phyloP scores from a whole-genome alignment of 2,329 filamentous ascomycete species.

The Talaromyces sp. region DNA sequence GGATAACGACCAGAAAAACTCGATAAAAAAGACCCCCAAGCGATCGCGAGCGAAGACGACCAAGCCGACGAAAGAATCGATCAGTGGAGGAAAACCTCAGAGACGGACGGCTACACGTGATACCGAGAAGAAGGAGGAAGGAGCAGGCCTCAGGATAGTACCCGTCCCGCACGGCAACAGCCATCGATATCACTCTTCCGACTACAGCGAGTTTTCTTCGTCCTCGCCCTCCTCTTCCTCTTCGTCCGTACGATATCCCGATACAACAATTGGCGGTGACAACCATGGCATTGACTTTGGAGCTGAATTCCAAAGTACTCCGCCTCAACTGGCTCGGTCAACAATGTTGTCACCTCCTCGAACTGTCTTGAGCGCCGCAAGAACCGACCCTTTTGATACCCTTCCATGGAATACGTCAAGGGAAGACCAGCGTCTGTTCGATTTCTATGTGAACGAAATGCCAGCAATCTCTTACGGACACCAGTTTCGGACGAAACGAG shows the following conservation, averaged over 20 bases:
- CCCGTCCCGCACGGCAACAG: background rate
- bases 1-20: background rate
- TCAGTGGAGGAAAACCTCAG: background rate
- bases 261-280: constrained; percentile 8
- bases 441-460: constrained; percentile 44
- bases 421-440: constrained; percentile 37
- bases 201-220: constrained; percentile 1
- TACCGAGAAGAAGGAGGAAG: background rate
- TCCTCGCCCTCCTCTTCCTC: background rate
- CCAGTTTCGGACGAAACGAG: constrained; percentile 34
- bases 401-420: constrained; percentile 34
- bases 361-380: constrained; percentile 37
- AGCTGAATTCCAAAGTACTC: constrained; percentile 5
- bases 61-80: background rate
- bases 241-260: background rate
- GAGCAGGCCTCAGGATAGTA: background rate
- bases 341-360: constrained; percentile 23
- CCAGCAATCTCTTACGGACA: constrained; percentile 41
- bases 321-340: constrained; percentile 23
- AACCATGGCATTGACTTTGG: background rate
- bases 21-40: constrained; percentile 1
- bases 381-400: constrained; percentile 40
- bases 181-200: background rate
- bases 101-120: background rate
- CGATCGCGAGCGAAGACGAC: constrained; percentile 7